Evolutionary conservation across 495 filamentous ascomycete species (phyloP).

Genomic region (Tuber borchii): DNA sequence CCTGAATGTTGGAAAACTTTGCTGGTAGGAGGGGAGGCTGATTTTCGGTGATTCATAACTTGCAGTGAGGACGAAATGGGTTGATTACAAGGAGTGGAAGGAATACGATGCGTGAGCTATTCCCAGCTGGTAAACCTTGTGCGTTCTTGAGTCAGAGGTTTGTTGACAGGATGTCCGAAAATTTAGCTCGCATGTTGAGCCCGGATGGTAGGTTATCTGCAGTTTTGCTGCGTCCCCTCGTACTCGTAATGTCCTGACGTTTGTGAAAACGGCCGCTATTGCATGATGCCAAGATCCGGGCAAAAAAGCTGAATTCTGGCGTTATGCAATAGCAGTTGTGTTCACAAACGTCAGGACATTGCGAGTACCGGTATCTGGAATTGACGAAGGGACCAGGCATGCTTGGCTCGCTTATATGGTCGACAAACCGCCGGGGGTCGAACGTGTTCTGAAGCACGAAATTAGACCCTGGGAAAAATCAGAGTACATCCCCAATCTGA

Average conservation of each 20-base stretch:
- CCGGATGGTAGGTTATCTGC: slow-evolving; percentile 63
- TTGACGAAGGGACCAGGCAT: slow-evolving; percentile 54
- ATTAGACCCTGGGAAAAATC: slow-evolving; percentile 66
- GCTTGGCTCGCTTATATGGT: slow-evolving; percentile 93
- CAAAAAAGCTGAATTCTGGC: too few species aligned
- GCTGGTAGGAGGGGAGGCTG: neutral
- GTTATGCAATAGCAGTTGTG: too few species aligned
- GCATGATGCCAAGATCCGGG: too few species aligned
- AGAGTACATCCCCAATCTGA: slow-evolving; percentile 68
- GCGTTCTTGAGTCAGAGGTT: neutral
- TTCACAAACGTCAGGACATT: too few species aligned
- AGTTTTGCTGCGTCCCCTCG: slow-evolving; percentile 5
- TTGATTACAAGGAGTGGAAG: slow-evolving; percentile 76
- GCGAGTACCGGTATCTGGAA: neutral
- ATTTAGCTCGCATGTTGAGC: slow-evolving; percentile 73
- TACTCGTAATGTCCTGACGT: too few species aligned
- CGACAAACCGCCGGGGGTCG: slow-evolving; percentile 73
- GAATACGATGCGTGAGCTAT: slow-evolving; percentile 73
- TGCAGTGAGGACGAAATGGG: slow-evolving; percentile 94
- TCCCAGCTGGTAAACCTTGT: neutral
- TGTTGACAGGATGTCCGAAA: slow-evolving; percentile 2
- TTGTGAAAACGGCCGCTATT: too few species aligned
- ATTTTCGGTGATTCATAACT: neutral
- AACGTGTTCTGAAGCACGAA: slow-evolving; percentile 61
- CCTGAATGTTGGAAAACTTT: neutral